Percentiles rank a stretch among this genome's conserved stretches.
phyloP scores from a whole-genome alignment of 2,329 filamentous ascomycete species.

The Aspergillus sp. region DNA sequence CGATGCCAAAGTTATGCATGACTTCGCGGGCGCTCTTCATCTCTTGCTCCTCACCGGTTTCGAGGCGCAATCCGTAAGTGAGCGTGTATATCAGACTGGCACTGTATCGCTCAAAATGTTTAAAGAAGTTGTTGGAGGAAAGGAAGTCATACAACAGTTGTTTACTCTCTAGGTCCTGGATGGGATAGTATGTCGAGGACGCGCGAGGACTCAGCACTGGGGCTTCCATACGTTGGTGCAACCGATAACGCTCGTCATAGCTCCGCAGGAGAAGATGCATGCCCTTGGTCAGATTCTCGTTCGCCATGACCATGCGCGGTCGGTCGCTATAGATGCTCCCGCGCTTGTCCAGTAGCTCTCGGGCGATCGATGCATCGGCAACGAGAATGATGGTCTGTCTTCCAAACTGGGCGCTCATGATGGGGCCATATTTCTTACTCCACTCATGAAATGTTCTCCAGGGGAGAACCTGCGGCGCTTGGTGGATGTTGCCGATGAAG shows the following conservation, averaged over 20 bases:
- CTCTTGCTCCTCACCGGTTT: constrained; percentile 39
- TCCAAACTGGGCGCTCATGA: constrained; percentile 31
- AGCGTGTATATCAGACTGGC: constrained; percentile 50
- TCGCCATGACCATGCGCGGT: constrained; percentile 50
- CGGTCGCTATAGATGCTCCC: constrained; percentile 52
- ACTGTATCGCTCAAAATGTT: constrained; percentile 48
- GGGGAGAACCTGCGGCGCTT: constrained; percentile 21
- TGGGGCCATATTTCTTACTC: constrained; percentile 33
- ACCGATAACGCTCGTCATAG: constrained; percentile 40
- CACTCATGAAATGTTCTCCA: constrained; percentile 30
- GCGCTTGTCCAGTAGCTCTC: constrained; percentile 55
- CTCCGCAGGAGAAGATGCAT: constrained; percentile 42
- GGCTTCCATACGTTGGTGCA: constrained; percentile 40
- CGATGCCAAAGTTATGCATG: constrained; percentile 48
- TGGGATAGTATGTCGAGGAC: constrained; percentile 34
- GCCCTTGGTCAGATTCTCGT: constrained; percentile 43
- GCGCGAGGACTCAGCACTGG: constrained; percentile 30
- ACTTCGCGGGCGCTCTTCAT: constrained; percentile 46
- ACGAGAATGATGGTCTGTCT: constrained; percentile 37
- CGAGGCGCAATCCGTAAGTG: constrained; percentile 50
- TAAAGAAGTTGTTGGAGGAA: constrained; percentile 40
- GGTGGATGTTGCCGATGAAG: constrained; percentile 33
- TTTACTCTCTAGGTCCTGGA: constrained; percentile 49
- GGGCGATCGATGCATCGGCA: constrained; percentile 50
- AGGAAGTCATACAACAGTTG: constrained; percentile 46